phyloP scores from a whole-genome alignment of 2,329 filamentous ascomycete species.

The Mycosphaerelloides madeirae region DNA sequence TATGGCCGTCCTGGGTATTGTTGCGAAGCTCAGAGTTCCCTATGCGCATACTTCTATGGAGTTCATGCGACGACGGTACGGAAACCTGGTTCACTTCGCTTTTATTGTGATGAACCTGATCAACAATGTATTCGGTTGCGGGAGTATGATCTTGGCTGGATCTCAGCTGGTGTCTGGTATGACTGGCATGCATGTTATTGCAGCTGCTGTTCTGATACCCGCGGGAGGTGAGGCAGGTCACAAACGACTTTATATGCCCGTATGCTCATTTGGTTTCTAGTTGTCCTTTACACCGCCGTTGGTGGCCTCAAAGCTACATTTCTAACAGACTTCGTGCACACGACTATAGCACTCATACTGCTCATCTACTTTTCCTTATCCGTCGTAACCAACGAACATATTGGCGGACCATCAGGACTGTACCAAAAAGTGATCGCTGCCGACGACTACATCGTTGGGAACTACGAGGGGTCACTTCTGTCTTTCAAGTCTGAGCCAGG shows the following conservation, averaged over 20 bases:
- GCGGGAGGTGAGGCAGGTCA: slow-evolving; percentile 36
- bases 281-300: slow-evolving; percentile 46
- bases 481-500: slow-evolving; percentile 43
- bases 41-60: slow-evolving; percentile 50
- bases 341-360: slow-evolving; percentile 44
- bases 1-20: slow-evolving; percentile 47
- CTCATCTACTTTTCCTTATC: slow-evolving; percentile 47
- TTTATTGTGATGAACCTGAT: slow-evolving; percentile 28
- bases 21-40: slow-evolving; percentile 47
- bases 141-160: slow-evolving; percentile 28
- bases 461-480: slow-evolving; percentile 45
- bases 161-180: slow-evolving; percentile 31
- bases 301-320: slow-evolving; percentile 49
- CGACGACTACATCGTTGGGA: slow-evolving; percentile 42
- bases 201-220: slow-evolving; percentile 44
- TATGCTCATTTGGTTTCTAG: slow-evolving; percentile 20
- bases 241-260: slow-evolving; percentile 1
- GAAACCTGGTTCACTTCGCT: slow-evolving; percentile 22
- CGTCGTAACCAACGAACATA: slow-evolving; percentile 40
- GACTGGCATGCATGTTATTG: slow-evolving; percentile 47
- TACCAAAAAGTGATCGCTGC: slow-evolving; percentile 46
- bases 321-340: slow-evolving; percentile 48
- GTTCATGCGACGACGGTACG: slow-evolving; percentile 41
- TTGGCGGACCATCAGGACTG: slow-evolving; percentile 42
- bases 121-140: slow-evolving; percentile 38